Conservation (phyloP, 1,284 basidiomycete genomes). For the Ceratobasidium sp. region DNA sequence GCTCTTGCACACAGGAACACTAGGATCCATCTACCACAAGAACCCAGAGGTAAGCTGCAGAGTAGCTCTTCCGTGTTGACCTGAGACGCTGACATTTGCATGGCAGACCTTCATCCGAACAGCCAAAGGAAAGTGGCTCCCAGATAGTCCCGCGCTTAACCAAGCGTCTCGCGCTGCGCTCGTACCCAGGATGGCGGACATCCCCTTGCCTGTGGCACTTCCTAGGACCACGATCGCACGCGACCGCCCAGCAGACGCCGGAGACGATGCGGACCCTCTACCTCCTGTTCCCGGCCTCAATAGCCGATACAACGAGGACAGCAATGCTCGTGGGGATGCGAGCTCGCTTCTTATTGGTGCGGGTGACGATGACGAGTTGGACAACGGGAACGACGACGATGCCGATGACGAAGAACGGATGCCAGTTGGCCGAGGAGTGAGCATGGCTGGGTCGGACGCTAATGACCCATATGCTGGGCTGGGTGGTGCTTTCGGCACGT, state of each 20-base stretch:
- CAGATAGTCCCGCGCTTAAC: conserved; percentile 84
- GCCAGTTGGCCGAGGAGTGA: conserved; percentile 30
- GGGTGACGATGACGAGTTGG: conserved; percentile 38
- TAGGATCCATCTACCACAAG: conserved; percentile 90
- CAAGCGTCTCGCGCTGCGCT: conserved; percentile 77
- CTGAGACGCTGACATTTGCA: neutral
- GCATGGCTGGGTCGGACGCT: conserved; percentile 45
- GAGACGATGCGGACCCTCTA: conserved; percentile 20
- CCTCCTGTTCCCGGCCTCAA: conserved; percentile 36
- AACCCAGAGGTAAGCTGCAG: conserved; percentile 78
- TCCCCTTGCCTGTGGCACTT: conserved; percentile 18
- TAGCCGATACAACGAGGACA: conserved; percentile 41
- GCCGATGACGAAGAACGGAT: conserved; percentile 47
- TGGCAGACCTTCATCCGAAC: conserved; percentile 85
- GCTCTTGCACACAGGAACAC: conserved; percentile 82
- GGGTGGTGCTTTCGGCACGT: conserved; percentile 72
- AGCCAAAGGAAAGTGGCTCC: conserved; percentile 77
- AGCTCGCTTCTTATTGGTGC: conserved; percentile 38
- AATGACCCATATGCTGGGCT: conserved; percentile 82
- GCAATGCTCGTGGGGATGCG: conserved; percentile 39
- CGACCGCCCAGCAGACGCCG: conserved; percentile 40
- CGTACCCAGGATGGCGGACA: conserved; percentile 60
- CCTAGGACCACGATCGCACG: conserved; percentile 29
- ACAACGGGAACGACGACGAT: conserved; percentile 49
- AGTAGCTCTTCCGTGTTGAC: neutral